Conservation (phyloP, 441 rosid genomes). For the Gossypium davidsonii region DNA sequence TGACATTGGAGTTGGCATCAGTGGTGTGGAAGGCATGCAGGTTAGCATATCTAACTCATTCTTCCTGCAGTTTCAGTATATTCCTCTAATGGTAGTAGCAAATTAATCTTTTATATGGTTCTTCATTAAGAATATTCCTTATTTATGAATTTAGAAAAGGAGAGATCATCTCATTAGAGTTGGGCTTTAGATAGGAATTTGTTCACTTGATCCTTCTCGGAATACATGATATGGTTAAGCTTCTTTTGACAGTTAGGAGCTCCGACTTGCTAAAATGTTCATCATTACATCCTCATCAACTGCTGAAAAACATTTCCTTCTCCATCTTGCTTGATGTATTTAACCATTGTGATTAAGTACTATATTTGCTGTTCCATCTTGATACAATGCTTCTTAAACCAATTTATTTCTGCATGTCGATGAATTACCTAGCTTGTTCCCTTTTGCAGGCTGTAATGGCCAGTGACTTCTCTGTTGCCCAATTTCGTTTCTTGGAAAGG, state of each 20-base stretch:
- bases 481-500: slow-evolving; percentile 88
- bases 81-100: neutral
- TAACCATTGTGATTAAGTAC: neutral
- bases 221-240: neutral
- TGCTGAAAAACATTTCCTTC: neutral
- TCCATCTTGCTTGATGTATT: neutral
- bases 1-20: slow-evolving; percentile 97
- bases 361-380: neutral
- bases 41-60: slow-evolving; percentile 31
- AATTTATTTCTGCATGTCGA: neutral
- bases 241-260: neutral
- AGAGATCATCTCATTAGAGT: neutral
- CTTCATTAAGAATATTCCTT: neutral
- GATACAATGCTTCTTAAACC: neutral
- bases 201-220: neutral
- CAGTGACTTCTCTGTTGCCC: slow-evolving; percentile 92
- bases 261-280: neutral
- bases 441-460: slow-evolving; percentile 96
- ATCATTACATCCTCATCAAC: neutral
- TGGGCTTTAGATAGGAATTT: slow-evolving; percentile 2
- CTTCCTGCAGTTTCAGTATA: slow-evolving; percentile 6
- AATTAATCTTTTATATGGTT: slow-evolving; percentile 7
- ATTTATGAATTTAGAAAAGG: neutral
- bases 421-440: slow-evolving; percentile 8
- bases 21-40: slow-evolving; percentile 99